Percentiles rank a stretch among this genome's conserved stretches.
These are phyloP conservation scores for Corynespora cassiicola DNA, from an alignment of 2,329 filamentous ascomycete genomes.

Conservation along the genomic window DNA sequence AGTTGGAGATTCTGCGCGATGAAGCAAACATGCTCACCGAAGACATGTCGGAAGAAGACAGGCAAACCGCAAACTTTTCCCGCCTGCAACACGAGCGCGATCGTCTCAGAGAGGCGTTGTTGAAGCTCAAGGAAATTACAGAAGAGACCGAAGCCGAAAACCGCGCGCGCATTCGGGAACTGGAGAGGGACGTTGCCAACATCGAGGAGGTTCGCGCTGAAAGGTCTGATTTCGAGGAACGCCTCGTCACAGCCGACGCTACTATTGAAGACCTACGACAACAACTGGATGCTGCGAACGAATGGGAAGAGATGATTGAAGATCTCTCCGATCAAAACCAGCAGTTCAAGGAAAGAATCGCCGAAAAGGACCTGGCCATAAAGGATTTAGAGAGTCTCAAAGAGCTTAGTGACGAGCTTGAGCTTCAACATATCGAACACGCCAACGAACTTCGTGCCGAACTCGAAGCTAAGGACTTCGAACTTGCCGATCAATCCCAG, in stretches of 20 bases:
- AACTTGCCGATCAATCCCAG: conserved; percentile 82
- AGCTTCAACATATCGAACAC: conserved; percentile 89
- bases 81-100: conserved; percentile 93
- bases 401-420: conserved; percentile 93
- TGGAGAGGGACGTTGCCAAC: conserved; percentile 40
- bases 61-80: conserved; percentile 84
- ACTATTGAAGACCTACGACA: conserved; percentile 85
- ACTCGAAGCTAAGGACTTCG: conserved; percentile 82
- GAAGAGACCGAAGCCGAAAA: conserved; percentile 84
- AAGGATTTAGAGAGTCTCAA: conserved; percentile 88
- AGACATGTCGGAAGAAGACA: conserved; percentile 88
- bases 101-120: conserved; percentile 81
- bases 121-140: conserved; percentile 84
- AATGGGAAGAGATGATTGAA: conserved; percentile 93
- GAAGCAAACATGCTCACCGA: conserved; percentile 85
- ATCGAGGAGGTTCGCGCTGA: conserved; percentile 59
- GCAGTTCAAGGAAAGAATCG: conserved; percentile 80
- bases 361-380: conserved; percentile 80
- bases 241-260: conserved; percentile 73
- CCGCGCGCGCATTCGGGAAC: conserved; percentile 55
- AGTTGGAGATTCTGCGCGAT: conserved; percentile 84
- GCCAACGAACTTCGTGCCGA: conserved; percentile 95
- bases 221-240: conserved; percentile 73
- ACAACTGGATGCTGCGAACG: conserved; percentile 86
- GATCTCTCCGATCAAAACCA: conserved; percentile 89